These are phyloP conservation scores for Tulasnella sp. DNA, from an alignment of 768 basidiomycete species.

Conservation along the genomic window DNA sequence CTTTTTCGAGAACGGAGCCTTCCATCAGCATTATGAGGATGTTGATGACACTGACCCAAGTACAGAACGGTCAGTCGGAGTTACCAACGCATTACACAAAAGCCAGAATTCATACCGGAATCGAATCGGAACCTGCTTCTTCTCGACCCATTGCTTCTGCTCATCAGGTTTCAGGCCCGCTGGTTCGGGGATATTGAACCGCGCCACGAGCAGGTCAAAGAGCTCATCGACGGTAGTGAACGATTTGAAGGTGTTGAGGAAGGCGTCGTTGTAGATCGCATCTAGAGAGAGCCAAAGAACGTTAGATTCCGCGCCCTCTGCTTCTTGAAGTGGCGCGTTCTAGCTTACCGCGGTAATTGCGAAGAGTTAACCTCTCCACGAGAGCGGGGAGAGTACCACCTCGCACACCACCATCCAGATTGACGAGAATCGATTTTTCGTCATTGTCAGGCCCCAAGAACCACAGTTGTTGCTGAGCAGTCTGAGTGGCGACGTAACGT, in stretches of 20 bases:
- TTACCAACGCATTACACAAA: neutral
- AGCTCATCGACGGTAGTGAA: slow-evolving; percentile 80
- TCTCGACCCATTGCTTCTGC: slow-evolving; percentile 66
- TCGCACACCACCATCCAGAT: slow-evolving; percentile 72
- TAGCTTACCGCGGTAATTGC: slow-evolving; percentile 74
- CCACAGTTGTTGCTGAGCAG: slow-evolving; percentile 55
- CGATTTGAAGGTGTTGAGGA: slow-evolving; percentile 93
- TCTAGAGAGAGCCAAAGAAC: slow-evolving; percentile 38
- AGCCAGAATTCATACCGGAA: slow-evolving; percentile 54
- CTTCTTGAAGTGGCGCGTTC: neutral
- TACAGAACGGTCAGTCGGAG: neutral
- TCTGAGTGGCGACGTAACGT: slow-evolving; percentile 38
- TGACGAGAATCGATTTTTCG: slow-evolving; percentile 73
- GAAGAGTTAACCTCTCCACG: slow-evolving; percentile 83
- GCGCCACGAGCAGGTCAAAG: slow-evolving; percentile 67
- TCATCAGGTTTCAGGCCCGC: slow-evolving; percentile 54
- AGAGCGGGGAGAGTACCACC: slow-evolving; percentile 82
- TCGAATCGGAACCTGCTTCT: slow-evolving; percentile 82
- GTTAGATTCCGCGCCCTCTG: neutral
- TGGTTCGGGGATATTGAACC: slow-evolving; percentile 75
- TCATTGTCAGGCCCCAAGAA: slow-evolving; percentile 77
- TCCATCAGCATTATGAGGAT: slow-evolving; percentile 86
- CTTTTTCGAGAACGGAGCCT: slow-evolving; percentile 74
- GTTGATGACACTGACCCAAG: slow-evolving; percentile 64
- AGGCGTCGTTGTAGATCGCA: slow-evolving; percentile 73